Base-by-base conservation (phyloP, 78 protist species). In the Blattamonas nauphoetae region DNA sequence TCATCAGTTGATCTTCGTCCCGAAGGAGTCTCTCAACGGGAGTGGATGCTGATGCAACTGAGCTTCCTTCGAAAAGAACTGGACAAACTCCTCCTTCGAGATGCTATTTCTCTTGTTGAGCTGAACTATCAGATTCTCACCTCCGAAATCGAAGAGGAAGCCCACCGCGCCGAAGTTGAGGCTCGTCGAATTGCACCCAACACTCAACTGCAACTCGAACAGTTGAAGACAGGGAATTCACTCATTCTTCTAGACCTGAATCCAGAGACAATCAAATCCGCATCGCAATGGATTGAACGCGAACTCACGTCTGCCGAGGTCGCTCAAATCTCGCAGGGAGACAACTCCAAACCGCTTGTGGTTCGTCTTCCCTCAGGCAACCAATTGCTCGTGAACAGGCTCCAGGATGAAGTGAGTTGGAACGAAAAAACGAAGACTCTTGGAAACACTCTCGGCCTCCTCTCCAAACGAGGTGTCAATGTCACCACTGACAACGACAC, bases 401-500 rank as follows among this genome's bases (percentile, higher is more conserved):
- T 21, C 11, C 38, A 11, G 21, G 71, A 55, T 29, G 71, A 55
- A 29, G 71, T 21, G 21, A 21, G 38, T 29, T 55, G 71, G 71
- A 21, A 55, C 11, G 71, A 55, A 55, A 55, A 55, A 55, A 21
- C 21, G 11, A 21, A 21, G 21, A 21, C 21, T 55, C 38, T 55
- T 11, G 21, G 71, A 29, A 21, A 55, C 11, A 21, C 71, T 55
- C 6, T 79, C 29, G 5, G 42, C 41, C 32, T 79, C 45, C 83
- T 79, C 41, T 6, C 4, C 29, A 6, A 11, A 21, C 33, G 83
- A 6, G 83, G 43, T 5, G 6, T 79, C 33, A 4, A 6, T 6
- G 83, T 21, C 33, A 79, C 83, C 32, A 79, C 83, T 5, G 83
- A 79, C 83, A 79, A 11, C 83, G 83, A 79, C 43, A 11, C 4